These are phyloP conservation scores for Silene coronaria DNA, from an alignment of 179 eudicot genomes.

Conservation along the genomic window DNA sequence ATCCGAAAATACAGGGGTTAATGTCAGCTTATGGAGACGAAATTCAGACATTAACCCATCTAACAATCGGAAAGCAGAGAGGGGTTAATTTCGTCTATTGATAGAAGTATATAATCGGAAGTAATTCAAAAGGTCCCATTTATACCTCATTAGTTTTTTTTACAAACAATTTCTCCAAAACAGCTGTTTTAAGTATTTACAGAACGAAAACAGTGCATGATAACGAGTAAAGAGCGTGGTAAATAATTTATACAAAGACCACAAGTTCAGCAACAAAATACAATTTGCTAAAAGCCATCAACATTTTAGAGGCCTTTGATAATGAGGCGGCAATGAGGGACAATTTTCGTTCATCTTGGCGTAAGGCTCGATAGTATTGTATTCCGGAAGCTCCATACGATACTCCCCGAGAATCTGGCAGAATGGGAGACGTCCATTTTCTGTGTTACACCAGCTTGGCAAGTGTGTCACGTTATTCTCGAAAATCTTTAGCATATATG, in stretches of 20 bases:
- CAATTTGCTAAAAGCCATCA: slow-evolving; percentile 22
- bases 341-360: slow-evolving; percentile 92
- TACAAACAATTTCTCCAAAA: too few species aligned
- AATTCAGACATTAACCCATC: too few species aligned
- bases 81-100: too few species aligned
- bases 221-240: slow-evolving; percentile 7
- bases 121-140: too few species aligned
- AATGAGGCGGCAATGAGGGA: slow-evolving; percentile 85
- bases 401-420: slow-evolving; percentile 97
- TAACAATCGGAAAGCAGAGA: too few species aligned
- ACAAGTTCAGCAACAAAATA: neutral
- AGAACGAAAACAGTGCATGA: too few species aligned
- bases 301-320: slow-evolving; percentile 72
- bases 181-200: too few species aligned
- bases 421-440: slow-evolving; percentile 52
- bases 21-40: too few species aligned
- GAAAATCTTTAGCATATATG: slow-evolving; percentile 79
- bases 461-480: slow-evolving; percentile 71
- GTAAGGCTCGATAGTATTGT: slow-evolving; percentile 78
- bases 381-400: slow-evolving; percentile 80
- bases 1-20: too few species aligned
- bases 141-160: too few species aligned
- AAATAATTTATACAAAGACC: slow-evolving; percentile 8
- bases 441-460: slow-evolving; percentile 83
- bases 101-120: too few species aligned